Evolutionary conservation across 164 flowering plant species (phyloP).

Genomic region (Taxillus chinensis): DNA sequence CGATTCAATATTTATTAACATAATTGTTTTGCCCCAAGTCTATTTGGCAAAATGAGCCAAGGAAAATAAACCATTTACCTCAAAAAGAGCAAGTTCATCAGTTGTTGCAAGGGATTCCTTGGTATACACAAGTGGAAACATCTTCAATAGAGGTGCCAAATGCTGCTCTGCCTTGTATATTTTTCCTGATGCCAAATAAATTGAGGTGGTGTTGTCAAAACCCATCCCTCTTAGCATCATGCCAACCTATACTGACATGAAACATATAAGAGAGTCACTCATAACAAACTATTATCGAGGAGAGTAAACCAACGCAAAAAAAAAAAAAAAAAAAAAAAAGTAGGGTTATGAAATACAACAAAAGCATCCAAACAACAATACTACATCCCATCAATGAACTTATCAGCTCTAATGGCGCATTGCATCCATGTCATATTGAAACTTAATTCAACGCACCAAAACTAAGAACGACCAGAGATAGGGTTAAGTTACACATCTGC

Average conservation of each 20-base stretch:
- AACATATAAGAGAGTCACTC: slow-evolving; percentile 3
- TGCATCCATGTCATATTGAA: neutral
- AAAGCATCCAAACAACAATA: neutral
- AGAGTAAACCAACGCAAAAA: neutral
- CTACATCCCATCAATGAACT: neutral
- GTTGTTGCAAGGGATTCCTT: slow-evolving; percentile 62
- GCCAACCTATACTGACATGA: slow-evolving; percentile 62
- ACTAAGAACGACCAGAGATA: too few species aligned
- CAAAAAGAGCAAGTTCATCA: slow-evolving; percentile 57
- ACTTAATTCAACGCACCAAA: too few species aligned
- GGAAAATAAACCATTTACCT: slow-evolving; percentile 22
- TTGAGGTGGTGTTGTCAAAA: slow-evolving; percentile 55
- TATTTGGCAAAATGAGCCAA: too few species aligned
- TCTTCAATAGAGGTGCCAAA: slow-evolving; percentile 48
- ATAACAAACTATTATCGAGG: slow-evolving; percentile 9
- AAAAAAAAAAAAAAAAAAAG: neutral
- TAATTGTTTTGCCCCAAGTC: too few species aligned
- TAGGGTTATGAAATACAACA: neutral
- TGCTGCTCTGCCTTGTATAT: slow-evolving; percentile 50
- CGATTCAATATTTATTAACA: too few species aligned
- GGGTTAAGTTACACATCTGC: neutral
- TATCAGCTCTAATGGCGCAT: neutral
- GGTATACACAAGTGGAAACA: slow-evolving; percentile 69
- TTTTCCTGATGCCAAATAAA: slow-evolving; percentile 75
- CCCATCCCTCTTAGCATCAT: slow-evolving; percentile 95